phyloP scores from a whole-genome alignment of 768 basidiomycete species.

The Phanerodontia chrysosporium region DNA sequence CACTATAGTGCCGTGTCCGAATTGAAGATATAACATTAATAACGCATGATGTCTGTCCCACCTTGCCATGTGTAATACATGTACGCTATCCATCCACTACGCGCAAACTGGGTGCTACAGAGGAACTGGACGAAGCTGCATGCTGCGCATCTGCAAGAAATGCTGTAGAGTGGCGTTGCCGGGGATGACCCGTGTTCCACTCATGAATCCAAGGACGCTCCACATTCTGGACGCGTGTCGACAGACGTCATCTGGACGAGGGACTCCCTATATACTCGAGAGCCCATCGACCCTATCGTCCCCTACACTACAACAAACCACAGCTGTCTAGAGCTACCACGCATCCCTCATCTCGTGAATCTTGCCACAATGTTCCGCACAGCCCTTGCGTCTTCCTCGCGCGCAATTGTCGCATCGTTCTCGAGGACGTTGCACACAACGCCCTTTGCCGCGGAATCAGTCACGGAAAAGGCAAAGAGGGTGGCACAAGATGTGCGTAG shows the following conservation, averaged over 20 bases:
- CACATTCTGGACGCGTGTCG: not conserved
- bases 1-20: slow-evolving; percentile 13
- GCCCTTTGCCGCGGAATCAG: slow-evolving; percentile 28
- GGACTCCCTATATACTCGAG: not conserved
- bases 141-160: too few species aligned
- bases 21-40: too few species aligned
- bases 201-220: not conserved
- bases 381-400: slow-evolving; percentile 19
- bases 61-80: not conserved
- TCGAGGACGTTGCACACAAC: slow-evolving; percentile 28
- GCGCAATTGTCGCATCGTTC: slow-evolving; percentile 15
- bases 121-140: too few species aligned
- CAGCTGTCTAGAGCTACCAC: too few species aligned
- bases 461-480: slow-evolving; percentile 36
- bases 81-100: too few species aligned
- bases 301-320: too few species aligned
- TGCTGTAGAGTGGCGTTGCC: too few species aligned
- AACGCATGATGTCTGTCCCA: too few species aligned
- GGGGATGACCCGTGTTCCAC: not conserved
- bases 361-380: slow-evolving; percentile 28
- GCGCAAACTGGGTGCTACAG: too few species aligned
- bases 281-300: too few species aligned
- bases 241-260: not conserved
- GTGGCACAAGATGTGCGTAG: slow-evolving; percentile 33
- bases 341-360: too few species aligned